A percentile compares a stretch with the other conserved stretches of the same genome.
Conservation (phyloP, 768 basidiomycete species). For the Naematelia aurantialba region DNA sequence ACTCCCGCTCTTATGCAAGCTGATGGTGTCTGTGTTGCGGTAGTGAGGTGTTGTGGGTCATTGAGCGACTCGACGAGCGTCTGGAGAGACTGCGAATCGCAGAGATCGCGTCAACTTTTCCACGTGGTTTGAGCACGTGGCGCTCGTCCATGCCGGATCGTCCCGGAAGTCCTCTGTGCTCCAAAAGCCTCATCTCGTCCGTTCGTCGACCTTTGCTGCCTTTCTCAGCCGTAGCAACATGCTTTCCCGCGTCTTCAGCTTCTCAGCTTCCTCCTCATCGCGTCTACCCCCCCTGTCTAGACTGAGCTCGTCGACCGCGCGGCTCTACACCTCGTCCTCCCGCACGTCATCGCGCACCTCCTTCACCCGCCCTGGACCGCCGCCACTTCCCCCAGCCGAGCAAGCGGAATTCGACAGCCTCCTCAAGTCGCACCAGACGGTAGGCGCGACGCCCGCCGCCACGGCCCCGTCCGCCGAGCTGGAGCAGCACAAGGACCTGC, state of each 20-base stretch:
- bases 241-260: constrained; percentile 4
- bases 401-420: constrained; percentile 48
- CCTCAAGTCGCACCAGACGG: constrained; percentile 29
- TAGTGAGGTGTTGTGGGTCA: too few species aligned
- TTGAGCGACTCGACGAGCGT: too few species aligned
- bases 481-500: constrained; percentile 39
- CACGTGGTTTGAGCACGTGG: too few species aligned
- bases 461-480: constrained; percentile 20
- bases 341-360: constrained; percentile 5
- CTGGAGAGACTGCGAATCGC: too few species aligned
- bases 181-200: too few species aligned
- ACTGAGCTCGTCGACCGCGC: background rate
- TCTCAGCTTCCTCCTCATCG: background rate
- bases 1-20: too few species aligned
- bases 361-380: constrained; percentile 41
- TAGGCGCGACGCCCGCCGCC: constrained; percentile 30
- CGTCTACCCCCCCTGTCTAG: background rate
- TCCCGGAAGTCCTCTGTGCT: background rate
- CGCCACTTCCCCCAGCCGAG: constrained; percentile 37
- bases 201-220: too few species aligned
- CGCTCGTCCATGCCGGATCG: background rate
- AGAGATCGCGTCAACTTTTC: background rate
- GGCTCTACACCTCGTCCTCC: constrained; percentile 5
- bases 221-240: too few species aligned
- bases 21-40: too few species aligned